Conservation (phyloP, 176 grass and related monocot genomes). For the Pontederia paniculata region DNA sequence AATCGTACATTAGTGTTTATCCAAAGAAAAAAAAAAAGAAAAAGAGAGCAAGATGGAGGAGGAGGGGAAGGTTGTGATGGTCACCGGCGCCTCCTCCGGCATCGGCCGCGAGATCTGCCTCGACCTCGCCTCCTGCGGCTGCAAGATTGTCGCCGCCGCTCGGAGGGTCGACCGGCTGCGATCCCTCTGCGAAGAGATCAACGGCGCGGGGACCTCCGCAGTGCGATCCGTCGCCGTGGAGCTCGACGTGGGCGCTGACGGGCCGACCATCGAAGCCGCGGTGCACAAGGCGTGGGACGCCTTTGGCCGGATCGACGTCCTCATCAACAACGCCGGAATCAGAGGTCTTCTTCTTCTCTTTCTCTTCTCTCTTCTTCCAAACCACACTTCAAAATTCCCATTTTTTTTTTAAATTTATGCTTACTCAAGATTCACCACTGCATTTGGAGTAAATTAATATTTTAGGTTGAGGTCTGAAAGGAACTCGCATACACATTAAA, state of each 20-base stretch:
- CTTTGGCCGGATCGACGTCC: constrained; percentile 59
- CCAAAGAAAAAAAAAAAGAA: too few species aligned
- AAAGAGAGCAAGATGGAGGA: constrained; percentile 42
- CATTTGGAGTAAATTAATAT: too few species aligned
- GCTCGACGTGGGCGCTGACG: constrained; percentile 52
- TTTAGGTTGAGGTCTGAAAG: too few species aligned
- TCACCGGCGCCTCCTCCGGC: constrained; percentile 82
- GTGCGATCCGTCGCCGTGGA: constrained; percentile 30
- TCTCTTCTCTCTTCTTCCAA: too few species aligned
- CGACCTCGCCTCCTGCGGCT: constrained; percentile 50
- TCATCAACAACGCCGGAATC: constrained; percentile 82
- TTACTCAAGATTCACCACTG: too few species aligned
- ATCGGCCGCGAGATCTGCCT: constrained; percentile 82
- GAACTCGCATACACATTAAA: too few species aligned
- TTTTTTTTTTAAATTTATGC: too few species aligned
- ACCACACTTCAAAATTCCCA: too few species aligned
- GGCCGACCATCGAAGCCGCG: constrained; percentile 26
- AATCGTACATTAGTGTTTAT: too few species aligned
- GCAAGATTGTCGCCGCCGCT: constrained; percentile 54
- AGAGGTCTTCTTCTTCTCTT: constrained; percentile 29
- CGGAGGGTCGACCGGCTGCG: constrained; percentile 49
- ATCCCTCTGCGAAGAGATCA: constrained; percentile 85
- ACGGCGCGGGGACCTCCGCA: constrained; percentile 5
- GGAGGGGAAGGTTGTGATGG: constrained; percentile 68
- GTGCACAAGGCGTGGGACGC: constrained; percentile 54